A percentile compares a stretch with the other conserved stretches of the same genome.
phyloP scores from a whole-genome alignment of 306 rosid species.

The Castanea crenata region DNA sequence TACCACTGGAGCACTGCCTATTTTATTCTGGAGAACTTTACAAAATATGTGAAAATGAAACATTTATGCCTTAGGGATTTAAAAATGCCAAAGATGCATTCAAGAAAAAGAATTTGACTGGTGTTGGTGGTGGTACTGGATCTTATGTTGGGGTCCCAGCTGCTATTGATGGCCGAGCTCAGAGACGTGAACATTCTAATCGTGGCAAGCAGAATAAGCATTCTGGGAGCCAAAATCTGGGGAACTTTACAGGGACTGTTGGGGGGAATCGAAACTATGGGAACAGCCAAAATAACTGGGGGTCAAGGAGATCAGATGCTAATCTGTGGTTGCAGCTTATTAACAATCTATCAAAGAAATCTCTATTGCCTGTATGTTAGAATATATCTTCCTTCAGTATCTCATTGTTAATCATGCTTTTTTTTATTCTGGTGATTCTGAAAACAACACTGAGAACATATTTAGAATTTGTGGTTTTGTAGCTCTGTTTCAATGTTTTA shows the following conservation, averaged over 20 bases:
- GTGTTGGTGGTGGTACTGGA: slow-evolving; percentile 41
- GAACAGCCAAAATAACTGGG: slow-evolving; percentile 63
- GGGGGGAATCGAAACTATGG: slow-evolving; percentile 69
- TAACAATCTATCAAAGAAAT: slow-evolving; percentile 80
- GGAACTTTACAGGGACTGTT: slow-evolving; percentile 46
- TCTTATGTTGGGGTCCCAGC: slow-evolving; percentile 52
- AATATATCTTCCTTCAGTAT: slow-evolving; percentile 15
- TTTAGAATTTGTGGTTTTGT: neutral
- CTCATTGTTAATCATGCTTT: neutral
- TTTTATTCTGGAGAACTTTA: slow-evolving; percentile 84
- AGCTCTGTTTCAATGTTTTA: neutral
- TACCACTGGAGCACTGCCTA: slow-evolving; percentile 96
- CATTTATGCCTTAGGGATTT: slow-evolving; percentile 68
- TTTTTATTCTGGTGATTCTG: neutral
- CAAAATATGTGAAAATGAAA: slow-evolving; percentile 88
- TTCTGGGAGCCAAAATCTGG: slow-evolving; percentile 37
- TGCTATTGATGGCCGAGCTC: slow-evolving; percentile 50
- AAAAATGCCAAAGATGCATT: slow-evolving; percentile 76
- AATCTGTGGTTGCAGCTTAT: slow-evolving; percentile 74
- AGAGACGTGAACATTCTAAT: slow-evolving; percentile 57
- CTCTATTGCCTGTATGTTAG: slow-evolving; percentile 78
- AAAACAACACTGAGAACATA: neutral
- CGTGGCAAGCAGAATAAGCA: slow-evolving; percentile 60
- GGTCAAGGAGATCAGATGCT: slow-evolving; percentile 74
- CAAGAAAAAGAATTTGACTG: slow-evolving; percentile 52